Base-by-base conservation (phyloP, 176 grass and related monocot genomes). In the Triticum monococcum region DNA sequence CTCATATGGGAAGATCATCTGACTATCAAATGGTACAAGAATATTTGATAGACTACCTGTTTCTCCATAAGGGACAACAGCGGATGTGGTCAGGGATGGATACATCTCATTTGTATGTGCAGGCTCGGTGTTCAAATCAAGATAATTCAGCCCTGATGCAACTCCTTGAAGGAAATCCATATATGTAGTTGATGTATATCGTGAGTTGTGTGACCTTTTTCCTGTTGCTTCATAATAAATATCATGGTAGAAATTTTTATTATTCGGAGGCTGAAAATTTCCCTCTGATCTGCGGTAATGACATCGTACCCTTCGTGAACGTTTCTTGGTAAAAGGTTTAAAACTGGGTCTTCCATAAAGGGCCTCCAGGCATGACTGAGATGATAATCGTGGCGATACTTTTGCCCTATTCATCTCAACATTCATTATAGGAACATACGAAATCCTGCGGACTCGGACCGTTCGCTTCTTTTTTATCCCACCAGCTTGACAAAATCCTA, bases 261-360 rank as follows among this genome's bases (percentile, higher is more conserved):
- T 46, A 46, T 81, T 11, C 68, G 65, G 81, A 66, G 78, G 62
- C 62, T 43, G 75, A 67, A 36, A 79, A 75, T 10, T 50, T 25
- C 63, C 82, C 64, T 79, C 68, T 69, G 72, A 77, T 60, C 68
- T 83, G 43, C 72, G 3, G 83, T 40, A 52, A 30, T 88, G 54
- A 5, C 56, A 20, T 10, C 30, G 67, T 72, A 54, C 64, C 77
- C 82, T 90, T 78, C 77, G 37, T 69, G 93, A 86, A 38, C 90
- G 88, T 71, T 89, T 92, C 70, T 88, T 88, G 32, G 83, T 95
- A 54, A 84, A 82, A 78, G 85, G 84, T 88, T 79, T 95, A 63
- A 85, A 72, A 72, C 33, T 20, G 8, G 71, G 50, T 68, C 69
- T 85, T 73, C 74, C 86, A 81, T 80, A 75, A 65, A 92, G 60